Conservation (phyloP, 257 asterid genomes). For the Scutellaria barbata region DNA sequence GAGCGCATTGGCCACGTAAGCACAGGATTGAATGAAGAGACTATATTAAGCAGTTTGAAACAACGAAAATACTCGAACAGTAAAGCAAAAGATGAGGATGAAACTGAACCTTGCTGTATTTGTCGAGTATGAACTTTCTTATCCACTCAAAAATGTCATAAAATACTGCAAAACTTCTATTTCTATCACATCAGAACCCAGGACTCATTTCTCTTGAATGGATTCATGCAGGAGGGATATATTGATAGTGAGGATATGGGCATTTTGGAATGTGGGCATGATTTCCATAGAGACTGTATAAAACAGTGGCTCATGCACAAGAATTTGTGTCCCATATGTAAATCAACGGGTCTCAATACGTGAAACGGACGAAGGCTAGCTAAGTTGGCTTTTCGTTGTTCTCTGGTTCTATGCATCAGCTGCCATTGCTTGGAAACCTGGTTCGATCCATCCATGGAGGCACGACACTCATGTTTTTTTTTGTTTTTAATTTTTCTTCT, state of each 20-base stretch:
- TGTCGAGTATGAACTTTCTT: conserved; percentile 49
- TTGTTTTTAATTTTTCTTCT: too few relatives aligned
- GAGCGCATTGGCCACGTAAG: conserved; percentile 71
- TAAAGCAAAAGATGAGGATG: conserved; percentile 8
- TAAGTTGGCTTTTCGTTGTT: too few relatives aligned
- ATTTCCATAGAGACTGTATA: conserved; percentile 59
- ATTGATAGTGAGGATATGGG: conserved; percentile 59
- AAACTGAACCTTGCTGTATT: conserved; percentile 63
- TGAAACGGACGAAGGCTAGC: too few relatives aligned
- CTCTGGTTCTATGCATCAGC: too few relatives aligned
- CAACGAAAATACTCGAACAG: conserved; percentile 34
- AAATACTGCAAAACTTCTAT: too few relatives aligned
- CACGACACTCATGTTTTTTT: too few relatives aligned
- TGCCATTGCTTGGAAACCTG: too few relatives aligned
- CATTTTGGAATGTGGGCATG: conserved; percentile 61
- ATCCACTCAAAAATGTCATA: too few relatives aligned
- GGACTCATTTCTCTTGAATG: background rate
- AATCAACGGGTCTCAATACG: conserved; percentile 49
- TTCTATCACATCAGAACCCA: too few relatives aligned
- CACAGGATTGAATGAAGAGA: conserved; percentile 68
- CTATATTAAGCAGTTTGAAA: conserved; percentile 52
- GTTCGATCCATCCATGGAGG: too few relatives aligned
- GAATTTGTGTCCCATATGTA: conserved; percentile 71
- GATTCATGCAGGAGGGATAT: conserved; percentile 57
- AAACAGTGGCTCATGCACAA: conserved; percentile 73